Base-by-base conservation (phyloP, 2,329 filamentous ascomycete species). In the Neofusicoccum laricinum region DNA sequence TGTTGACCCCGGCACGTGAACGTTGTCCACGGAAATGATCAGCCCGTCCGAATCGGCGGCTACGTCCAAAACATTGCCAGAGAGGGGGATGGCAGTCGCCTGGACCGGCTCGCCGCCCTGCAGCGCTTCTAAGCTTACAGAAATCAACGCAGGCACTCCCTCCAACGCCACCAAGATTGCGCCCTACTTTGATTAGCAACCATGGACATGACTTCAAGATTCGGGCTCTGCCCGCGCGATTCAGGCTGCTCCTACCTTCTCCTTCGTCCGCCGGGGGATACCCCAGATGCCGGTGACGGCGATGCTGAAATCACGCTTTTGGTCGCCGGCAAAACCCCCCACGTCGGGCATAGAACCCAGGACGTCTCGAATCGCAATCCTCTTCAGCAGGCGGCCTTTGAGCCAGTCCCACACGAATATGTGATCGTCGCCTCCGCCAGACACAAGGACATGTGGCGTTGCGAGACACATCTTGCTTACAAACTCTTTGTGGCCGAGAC, bases 401-500 rank as follows among this genome's bases (percentile, higher is more conserved):
- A 79, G 78, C 94, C 94, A 99, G 67, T 93, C 83, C 93, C 93
- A 99, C 0, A 93, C 80, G 66, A 90, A 86, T 10, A 99, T 72
- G 67, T 89, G 85, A 65, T 89, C 82, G 70, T 98, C 94, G 3
- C 94, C 95, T 55, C 94, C 94, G 10, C 92, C 95, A 5, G 93
- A 96, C 36, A 98, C 79, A 34, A 99, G 83, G 1, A 90, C 69
- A n/a, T 87, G 82, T 2, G 82, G 82, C 25, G 81, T 73, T 0
- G 88, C 87, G 17, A 94, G 79, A 71, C 88, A 90, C 48, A 99
- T 80, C 65, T 86, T 88, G 78, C 85, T 92, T 68, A 99, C 83
- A 75, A 98, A 98, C 41, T 93, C 86, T 61, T 84, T 87, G 77
- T 99, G 95, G 3, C 93, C 94, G 2, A 97, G 84, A 73, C 94